Percentiles rank a stretch among this genome's conserved stretches.
Evolutionary conservation across 1,139 yeast species (phyloP).

Genomic region (Kazachstania sp.): DNA sequence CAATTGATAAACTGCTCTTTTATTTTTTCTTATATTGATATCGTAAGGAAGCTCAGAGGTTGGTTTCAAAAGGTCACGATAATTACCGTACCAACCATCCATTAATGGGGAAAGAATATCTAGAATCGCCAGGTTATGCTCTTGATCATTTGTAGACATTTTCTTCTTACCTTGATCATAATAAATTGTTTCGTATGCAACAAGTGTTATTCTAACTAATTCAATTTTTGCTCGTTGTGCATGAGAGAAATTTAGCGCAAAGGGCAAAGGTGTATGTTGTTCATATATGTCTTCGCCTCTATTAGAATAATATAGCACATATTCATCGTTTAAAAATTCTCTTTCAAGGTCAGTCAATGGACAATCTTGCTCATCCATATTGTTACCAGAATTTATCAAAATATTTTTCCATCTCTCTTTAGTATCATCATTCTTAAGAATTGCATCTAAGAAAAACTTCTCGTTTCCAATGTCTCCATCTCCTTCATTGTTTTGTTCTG

Average conservation of each 20-base stretch:
- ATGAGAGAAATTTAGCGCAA: conserved; percentile 42
- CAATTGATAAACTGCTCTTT: conserved; percentile 32
- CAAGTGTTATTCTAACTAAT: conserved; percentile 64
- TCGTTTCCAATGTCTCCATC: conserved; percentile 36
- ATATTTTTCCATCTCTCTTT: conserved; percentile 23
- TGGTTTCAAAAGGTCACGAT: conserved; percentile 41
- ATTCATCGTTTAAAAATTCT: conserved; percentile 29
- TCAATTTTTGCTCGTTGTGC: conserved; percentile 73
- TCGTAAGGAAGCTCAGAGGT: conserved; percentile 4
- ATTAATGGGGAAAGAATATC: conserved; percentile 67
- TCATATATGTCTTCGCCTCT: conserved; percentile 10
- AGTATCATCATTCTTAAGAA: conserved; percentile 26
- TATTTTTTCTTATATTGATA: conserved; percentile 21
- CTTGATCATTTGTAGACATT: conserved; percentile 35
- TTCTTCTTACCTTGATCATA: conserved; percentile 46
- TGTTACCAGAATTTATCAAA: conserved; percentile 15
- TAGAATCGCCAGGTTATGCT: conserved; percentile 63
- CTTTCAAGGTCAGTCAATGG: conserved; percentile 29
- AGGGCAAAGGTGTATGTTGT: conserved; percentile 10
- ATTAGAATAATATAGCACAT: conserved; percentile 20
- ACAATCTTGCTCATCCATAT: conserved; percentile 17
- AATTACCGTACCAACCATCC: conserved; percentile 68
- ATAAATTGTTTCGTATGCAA: conserved; percentile 79
- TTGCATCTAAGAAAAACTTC: conserved; percentile 17
- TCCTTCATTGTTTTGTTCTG: conserved; percentile 39